phyloP scores from a whole-genome alignment of 2,329 filamentous ascomycete genomes.

The Hypomyces perniciosus region DNA sequence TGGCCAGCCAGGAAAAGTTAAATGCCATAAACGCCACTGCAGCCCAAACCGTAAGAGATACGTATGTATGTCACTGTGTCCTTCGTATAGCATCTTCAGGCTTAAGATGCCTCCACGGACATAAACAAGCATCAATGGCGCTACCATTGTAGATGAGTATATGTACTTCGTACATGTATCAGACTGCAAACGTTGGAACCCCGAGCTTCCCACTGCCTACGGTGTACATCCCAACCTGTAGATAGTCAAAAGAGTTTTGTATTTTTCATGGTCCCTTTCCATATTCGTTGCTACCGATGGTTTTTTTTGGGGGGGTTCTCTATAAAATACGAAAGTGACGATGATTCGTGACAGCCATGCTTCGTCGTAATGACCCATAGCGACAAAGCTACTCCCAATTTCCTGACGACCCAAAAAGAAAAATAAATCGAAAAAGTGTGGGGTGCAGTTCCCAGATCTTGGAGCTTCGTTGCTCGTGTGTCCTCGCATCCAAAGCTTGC shows the following conservation, averaged over 20 bases:
- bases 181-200: no score
- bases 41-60: no score
- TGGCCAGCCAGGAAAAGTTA: no score
- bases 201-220: no score
- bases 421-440: constrained; percentile 4
- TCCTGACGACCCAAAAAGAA: constrained; percentile 7
- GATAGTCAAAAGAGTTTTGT: neutral
- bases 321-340: constrained; percentile 10
- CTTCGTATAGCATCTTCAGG: no score
- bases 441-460: constrained; percentile 6
- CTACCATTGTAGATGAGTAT: no score
- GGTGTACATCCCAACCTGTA: no score
- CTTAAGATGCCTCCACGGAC: no score
- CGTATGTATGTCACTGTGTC: no score
- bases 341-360: constrained; percentile 5
- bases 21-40: no score
- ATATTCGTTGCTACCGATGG: neutral
- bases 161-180: no score
- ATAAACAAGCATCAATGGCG: no score
- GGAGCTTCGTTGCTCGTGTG: constrained; percentile 6
- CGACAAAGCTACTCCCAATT: constrained; percentile 4
- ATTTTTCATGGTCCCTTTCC: constrained; percentile 1
- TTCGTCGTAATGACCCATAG: constrained; percentile 5
- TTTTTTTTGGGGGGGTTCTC: neutral
- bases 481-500: constrained; percentile 9